Evolutionary conservation across 257 asterid genomes (phyloP).

Genomic region (Lycium barbarum): DNA sequence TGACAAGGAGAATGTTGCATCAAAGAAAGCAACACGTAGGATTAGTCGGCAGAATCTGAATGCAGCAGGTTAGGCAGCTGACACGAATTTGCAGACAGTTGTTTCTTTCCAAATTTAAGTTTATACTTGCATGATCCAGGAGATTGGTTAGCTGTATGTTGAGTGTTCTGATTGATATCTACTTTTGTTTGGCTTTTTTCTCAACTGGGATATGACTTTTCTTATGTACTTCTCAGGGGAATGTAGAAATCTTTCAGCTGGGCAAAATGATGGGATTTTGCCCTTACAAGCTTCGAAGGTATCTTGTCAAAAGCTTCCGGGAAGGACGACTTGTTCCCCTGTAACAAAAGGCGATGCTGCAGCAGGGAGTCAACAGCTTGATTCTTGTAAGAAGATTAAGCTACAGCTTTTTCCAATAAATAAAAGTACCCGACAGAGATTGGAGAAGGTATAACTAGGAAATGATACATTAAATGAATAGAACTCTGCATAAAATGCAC

Average conservation of each 20-base stretch:
- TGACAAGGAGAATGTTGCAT: conserved; percentile 8
- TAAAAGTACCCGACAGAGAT: conserved; percentile 54
- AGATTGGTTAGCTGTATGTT: neutral
- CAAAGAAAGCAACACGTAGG: conserved; percentile 31
- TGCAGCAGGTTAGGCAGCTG: conserved; percentile 36
- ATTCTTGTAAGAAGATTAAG: conserved; percentile 67
- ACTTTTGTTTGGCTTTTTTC: conserved; percentile 20
- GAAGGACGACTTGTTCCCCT: conserved; percentile 31
- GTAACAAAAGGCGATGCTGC: conserved; percentile 40
- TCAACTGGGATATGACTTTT: neutral
- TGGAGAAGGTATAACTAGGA: conserved; percentile 66
- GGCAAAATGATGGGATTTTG: conserved; percentile 2
- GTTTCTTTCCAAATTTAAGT: neutral
- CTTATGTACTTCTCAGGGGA: conserved; percentile 24
- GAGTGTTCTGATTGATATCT: neutral
- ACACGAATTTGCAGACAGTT: neutral
- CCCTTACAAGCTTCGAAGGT: neutral
- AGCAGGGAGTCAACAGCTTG: conserved; percentile 43
- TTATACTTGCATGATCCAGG: neutral
- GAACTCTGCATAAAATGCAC: conserved; percentile 5
- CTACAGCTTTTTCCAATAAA: conserved; percentile 87
- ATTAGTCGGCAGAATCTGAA: conserved; percentile 29
- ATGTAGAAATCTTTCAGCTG: conserved; percentile 16
- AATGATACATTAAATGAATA: neutral
- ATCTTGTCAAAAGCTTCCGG: conserved; percentile 31